phyloP scores from a whole-genome alignment of 257 asterid genomes.

The Ballota nigra region DNA sequence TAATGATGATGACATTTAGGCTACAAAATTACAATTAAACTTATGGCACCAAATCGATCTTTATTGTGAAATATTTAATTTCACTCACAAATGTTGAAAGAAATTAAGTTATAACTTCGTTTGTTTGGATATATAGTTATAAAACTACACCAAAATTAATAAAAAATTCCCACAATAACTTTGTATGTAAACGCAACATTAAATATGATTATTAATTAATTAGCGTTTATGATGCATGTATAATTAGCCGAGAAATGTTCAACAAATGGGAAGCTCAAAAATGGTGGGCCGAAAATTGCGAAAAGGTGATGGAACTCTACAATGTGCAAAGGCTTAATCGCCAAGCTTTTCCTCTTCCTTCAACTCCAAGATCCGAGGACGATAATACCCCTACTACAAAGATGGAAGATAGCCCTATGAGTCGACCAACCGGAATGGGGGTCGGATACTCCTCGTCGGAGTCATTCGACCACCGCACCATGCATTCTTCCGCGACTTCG shows the following conservation, averaged over 20 bases:
- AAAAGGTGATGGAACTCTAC: constrained; percentile 86
- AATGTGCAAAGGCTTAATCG: constrained; percentile 73
- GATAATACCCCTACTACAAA: constrained; percentile 39
- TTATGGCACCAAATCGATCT: too few relatives aligned
- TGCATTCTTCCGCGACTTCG: constrained; percentile 60
- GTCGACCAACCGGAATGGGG: constrained; percentile 41
- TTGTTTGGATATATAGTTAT: too few relatives aligned
- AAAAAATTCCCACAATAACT: too few relatives aligned
- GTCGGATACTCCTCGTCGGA: constrained; percentile 60
- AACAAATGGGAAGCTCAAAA: constrained; percentile 89
- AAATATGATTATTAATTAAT: too few relatives aligned
- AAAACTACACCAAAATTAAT: too few relatives aligned
- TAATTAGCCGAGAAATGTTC: constrained; percentile 71
- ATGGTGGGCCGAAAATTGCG: constrained; percentile 92
- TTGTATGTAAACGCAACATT: too few relatives aligned
- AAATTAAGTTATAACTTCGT: too few relatives aligned
- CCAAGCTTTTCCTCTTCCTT: constrained; percentile 71
- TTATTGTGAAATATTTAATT: too few relatives aligned
- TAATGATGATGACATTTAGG: constrained; percentile 9
- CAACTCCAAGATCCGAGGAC: constrained; percentile 69
- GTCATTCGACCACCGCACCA: constrained; percentile 39
- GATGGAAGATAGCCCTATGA: constrained; percentile 61
- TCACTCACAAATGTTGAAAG: too few relatives aligned
- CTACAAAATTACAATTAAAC: background rate
- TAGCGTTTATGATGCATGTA: too few relatives aligned